Percentiles rank a stretch among this genome's conserved stretches.
These are phyloP conservation scores for Alternaria dauci DNA, from an alignment of 2,329 filamentous ascomycete species.

Conservation along the genomic window DNA sequence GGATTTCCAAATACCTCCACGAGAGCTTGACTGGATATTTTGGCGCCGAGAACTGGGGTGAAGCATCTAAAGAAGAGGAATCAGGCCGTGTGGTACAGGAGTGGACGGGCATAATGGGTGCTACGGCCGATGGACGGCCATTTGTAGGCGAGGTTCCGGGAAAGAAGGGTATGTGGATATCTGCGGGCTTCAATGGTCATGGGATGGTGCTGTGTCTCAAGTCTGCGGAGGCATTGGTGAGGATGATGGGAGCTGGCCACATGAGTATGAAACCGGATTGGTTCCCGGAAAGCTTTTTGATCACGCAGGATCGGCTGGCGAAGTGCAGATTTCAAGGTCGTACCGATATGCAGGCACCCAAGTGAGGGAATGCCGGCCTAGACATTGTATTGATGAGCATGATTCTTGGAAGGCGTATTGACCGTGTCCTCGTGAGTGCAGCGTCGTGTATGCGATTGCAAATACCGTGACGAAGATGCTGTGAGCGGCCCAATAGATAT, in stretches of 20 bases:
- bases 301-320: slow-evolving; percentile 57
- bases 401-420: slow-evolving; percentile 34
- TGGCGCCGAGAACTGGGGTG: slow-evolving; percentile 54
- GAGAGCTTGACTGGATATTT: slow-evolving; percentile 60
- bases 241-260: slow-evolving; percentile 58
- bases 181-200: slow-evolving; percentile 71
- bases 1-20: slow-evolving; percentile 59
- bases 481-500: too few species aligned
- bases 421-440: background rate
- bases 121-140: slow-evolving; percentile 60
- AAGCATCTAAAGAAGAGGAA: slow-evolving; percentile 24
- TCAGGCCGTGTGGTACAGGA: slow-evolving; percentile 47
- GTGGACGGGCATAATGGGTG: slow-evolving; percentile 63
- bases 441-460: background rate
- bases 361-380: background rate
- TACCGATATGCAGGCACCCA: background rate
- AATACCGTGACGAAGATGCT: too few species aligned
- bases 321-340: slow-evolving; percentile 27
- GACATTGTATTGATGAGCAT: slow-evolving; percentile 59
- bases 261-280: slow-evolving; percentile 53
- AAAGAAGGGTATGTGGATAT: slow-evolving; percentile 61
- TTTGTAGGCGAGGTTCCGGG: slow-evolving; percentile 57
- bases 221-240: slow-evolving; percentile 64
- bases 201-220: slow-evolving; percentile 71
- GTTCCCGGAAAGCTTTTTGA: slow-evolving; percentile 63